phyloP scores from a whole-genome alignment of 352 stramenopile species.

The Phytophthora meadii region DNA sequence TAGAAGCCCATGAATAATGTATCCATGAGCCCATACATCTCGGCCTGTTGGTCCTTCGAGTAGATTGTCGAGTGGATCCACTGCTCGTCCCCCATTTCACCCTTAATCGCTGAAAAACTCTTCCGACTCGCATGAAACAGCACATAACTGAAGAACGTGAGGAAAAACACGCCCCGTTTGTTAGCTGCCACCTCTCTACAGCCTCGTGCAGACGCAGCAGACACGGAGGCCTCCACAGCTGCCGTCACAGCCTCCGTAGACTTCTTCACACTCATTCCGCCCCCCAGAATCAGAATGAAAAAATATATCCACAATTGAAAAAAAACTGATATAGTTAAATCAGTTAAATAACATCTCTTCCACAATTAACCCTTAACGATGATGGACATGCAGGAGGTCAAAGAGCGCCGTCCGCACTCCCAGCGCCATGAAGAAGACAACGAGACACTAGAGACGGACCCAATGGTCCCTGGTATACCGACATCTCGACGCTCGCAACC shows the following conservation, averaged over 20 bases:
- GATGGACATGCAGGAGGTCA: conserved; percentile 73
- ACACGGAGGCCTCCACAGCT: conserved; percentile 10
- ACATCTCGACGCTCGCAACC: conserved; percentile 24
- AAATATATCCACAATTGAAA: too few species aligned
- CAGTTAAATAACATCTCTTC: too few species aligned
- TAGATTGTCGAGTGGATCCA: conserved; percentile 80
- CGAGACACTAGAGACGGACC: conserved; percentile 41
- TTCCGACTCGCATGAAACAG: conserved; percentile 82
- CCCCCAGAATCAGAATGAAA: conserved; percentile 2
- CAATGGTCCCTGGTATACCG: conserved; percentile 36
- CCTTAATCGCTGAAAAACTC: conserved; percentile 86
- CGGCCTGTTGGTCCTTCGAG: conserved; percentile 60
- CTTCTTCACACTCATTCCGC: conserved; percentile 2
- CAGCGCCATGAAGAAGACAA: conserved; percentile 14
- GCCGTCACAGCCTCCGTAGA: neutral
- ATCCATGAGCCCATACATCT: conserved; percentile 85
- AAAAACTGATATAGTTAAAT: too few species aligned
- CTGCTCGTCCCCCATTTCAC: conserved; percentile 79
- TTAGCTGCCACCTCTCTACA: conserved; percentile 41
- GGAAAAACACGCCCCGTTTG: conserved; percentile 68
- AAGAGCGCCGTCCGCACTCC: conserved; percentile 44
- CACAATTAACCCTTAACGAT: conserved; percentile 28
- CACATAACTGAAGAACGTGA: conserved; percentile 87
- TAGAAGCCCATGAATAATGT: conserved; percentile 88
- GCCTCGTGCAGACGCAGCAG: conserved; percentile 6